Evolutionary conservation across 495 filamentous ascomycete genomes (phyloP), one percentile per base, ranked within the genome.

Genomic region (Penicillium coffeae): DNA sequence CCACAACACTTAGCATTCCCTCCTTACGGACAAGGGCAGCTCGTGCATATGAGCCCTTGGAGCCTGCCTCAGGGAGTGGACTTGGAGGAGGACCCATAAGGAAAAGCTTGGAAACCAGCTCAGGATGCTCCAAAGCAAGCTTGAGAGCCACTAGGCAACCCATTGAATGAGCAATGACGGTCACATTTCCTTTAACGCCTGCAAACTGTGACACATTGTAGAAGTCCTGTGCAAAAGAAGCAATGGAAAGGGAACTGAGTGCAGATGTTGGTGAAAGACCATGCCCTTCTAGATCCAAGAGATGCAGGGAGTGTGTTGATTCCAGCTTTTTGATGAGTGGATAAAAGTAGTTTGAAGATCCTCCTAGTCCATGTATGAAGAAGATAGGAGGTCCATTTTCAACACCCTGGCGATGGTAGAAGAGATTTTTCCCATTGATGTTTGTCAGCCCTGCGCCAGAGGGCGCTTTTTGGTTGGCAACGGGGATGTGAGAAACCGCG

Each of bases 211-310:
- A 59, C 38, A 82, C 38, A 8, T 60, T 58, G 10, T 61, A 41
- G 15, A 80, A 62, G 48, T 80, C 76, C 1, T 56, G 42, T 0
- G 67, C 68, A 48, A 74, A 72, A 38, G 70, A 74, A 7, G 15
- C 37, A 42, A 57, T 66, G 35, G 21, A 79, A 63, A 42, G 53
- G 66, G 27, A 72, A 44, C 13, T 57, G 48, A 48, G 63, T 68
- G 30, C 65, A 50, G 21, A 75, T 64, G 25, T 66, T 59, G 3
- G 78, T 70, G 12, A 77, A 65, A 74, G 55, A 2, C 78, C 79
- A 51, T 79, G 79, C 5, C 79, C 78, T 55, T 82, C 78, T 2
- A 82, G 64, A 52, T 82, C 78, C 8, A 53, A 41, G 62, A 74
- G 16, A 72, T 58, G 47, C 72, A 71, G 20, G 64, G 51, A 16